phyloP scores from a whole-genome alignment of 2,329 filamentous ascomycete genomes.

The Arachnopeziza araneosa region DNA sequence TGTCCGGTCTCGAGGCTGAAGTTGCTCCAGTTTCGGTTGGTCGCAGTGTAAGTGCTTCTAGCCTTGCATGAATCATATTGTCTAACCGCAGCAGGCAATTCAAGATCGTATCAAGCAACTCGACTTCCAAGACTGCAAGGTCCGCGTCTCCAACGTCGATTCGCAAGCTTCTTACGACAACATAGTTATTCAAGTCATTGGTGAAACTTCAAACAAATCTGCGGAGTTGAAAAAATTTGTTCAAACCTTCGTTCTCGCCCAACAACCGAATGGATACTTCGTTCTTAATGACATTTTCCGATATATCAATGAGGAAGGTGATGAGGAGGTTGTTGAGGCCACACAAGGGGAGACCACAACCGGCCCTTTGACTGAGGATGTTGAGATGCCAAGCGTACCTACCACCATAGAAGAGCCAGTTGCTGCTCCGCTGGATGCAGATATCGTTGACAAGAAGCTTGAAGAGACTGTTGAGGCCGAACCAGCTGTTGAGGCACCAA shows the following conservation, averaged over 20 bases:
- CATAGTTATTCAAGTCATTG: conserved; percentile 97
- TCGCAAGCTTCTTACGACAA: conserved; percentile 87
- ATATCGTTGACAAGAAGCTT: conserved; percentile 67
- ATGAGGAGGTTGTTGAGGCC: conserved; percentile 58
- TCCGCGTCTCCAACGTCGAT: conserved; percentile 96
- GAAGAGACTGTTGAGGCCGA: conserved; percentile 51
- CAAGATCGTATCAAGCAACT: conserved; percentile 90
- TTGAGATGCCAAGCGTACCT: conserved; percentile 30
- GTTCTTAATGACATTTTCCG: conserved; percentile 98
- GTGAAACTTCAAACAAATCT: conserved; percentile 92
- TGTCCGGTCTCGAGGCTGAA: conserved; percentile 87
- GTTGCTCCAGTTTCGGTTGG: conserved; percentile 81
- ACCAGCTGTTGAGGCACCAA: conserved; percentile 33
- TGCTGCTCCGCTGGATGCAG: conserved; percentile 37
- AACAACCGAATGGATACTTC: conserved; percentile 95
- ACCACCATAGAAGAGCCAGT: conserved; percentile 31
- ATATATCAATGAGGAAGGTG: conserved; percentile 79
- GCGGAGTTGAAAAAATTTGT: conserved; percentile 92
- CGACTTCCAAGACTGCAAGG: conserved; percentile 96
- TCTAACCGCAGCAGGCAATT: conserved; percentile 59
- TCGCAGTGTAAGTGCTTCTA: conserved; percentile 61
- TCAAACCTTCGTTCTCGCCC: conserved; percentile 94
- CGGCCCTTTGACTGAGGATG: conserved; percentile 25
- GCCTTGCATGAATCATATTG: background rate
- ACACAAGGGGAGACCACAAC: conserved; percentile 24